Percentiles rank a stretch among this genome's conserved stretches.
phyloP scores from a whole-genome alignment of 2,329 filamentous ascomycete species.

The Nemania sp. region DNA sequence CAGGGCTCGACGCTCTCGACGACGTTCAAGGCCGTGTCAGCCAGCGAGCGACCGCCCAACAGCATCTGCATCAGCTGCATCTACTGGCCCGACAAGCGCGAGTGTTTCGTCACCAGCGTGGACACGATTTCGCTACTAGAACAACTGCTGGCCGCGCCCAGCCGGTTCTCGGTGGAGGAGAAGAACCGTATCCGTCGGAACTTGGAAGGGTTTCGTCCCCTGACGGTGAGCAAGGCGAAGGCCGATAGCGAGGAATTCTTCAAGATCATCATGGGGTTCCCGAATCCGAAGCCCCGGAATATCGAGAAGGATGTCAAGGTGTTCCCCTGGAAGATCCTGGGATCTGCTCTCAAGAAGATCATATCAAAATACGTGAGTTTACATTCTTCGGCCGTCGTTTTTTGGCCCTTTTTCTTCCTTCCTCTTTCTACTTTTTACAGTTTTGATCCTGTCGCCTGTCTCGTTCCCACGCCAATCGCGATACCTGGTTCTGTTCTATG shows the following conservation, averaged over 20 bases:
- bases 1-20: slow-evolving; percentile 83
- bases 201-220: slow-evolving; percentile 90
- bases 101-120: slow-evolving; percentile 95
- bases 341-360: slow-evolving; percentile 93
- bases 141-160: slow-evolving; percentile 79
- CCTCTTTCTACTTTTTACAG: too few relatives aligned
- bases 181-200: slow-evolving; percentile 98
- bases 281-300: slow-evolving; percentile 92
- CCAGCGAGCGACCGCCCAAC: slow-evolving; percentile 82
- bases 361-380: slow-evolving; percentile 85
- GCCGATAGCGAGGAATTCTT: slow-evolving; percentile 96
- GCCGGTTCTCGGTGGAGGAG: slow-evolving; percentile 93
- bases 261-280: slow-evolving; percentile 98
- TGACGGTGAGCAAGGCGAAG: slow-evolving; percentile 94
- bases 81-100: slow-evolving; percentile 90
- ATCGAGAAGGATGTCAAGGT: slow-evolving; percentile 99
- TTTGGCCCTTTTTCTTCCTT: too few relatives aligned
- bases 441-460: too few relatives aligned
- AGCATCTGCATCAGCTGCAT: slow-evolving; percentile 98
- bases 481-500: too few relatives aligned
- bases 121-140: slow-evolving; percentile 97
- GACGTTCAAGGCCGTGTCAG: slow-evolving; percentile 81
- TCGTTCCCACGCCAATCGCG: too few relatives aligned
- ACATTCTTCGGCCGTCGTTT: not conserved
- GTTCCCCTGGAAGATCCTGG: slow-evolving; percentile 93